A percentile compares a stretch with the other conserved stretches of the same genome.
phyloP scores from a whole-genome alignment of 192 early-diverging fungal species.

The Rhizophagus prolifer region DNA sequence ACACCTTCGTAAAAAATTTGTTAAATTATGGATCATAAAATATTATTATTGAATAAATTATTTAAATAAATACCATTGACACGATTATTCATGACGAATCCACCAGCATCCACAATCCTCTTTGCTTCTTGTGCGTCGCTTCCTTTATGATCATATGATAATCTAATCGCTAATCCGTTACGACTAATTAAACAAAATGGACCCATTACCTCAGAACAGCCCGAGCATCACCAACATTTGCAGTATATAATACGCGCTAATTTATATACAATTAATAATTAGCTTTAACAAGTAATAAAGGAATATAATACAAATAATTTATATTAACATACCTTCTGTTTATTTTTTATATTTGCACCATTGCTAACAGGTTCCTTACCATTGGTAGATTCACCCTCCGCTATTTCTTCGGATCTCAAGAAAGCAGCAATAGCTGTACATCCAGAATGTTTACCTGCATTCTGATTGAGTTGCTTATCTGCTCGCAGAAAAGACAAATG shows the following conservation, averaged over 20 bases:
- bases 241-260: constrained; percentile 86
- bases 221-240: constrained; percentile 96
- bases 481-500: constrained; percentile 80
- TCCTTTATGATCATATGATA: constrained; percentile 99
- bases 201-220: constrained; percentile 77
- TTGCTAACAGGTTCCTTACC: neutral
- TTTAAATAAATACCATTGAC: constrained; percentile 74
- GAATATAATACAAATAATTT: neutral
- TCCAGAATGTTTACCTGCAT: constrained; percentile 80
- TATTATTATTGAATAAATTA: neutral
- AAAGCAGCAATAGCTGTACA: constrained; percentile 90
- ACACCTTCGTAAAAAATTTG: constrained; percentile 57
- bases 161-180: constrained; percentile 73
- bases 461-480: constrained; percentile 76
- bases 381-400: constrained; percentile 9
- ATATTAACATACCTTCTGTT: constrained; percentile 6
- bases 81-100: constrained; percentile 96
- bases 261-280: neutral
- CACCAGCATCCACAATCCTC: constrained; percentile 89
- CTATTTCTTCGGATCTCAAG: constrained; percentile 47
- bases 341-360: constrained; percentile 11
- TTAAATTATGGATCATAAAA: neutral
- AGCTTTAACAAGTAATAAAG: neutral
- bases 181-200: constrained; percentile 48
- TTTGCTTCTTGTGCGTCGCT: constrained; percentile 86